Evolutionary conservation across 2,329 filamentous ascomycete species (phyloP).

Genomic region (Volutella citrinella): DNA sequence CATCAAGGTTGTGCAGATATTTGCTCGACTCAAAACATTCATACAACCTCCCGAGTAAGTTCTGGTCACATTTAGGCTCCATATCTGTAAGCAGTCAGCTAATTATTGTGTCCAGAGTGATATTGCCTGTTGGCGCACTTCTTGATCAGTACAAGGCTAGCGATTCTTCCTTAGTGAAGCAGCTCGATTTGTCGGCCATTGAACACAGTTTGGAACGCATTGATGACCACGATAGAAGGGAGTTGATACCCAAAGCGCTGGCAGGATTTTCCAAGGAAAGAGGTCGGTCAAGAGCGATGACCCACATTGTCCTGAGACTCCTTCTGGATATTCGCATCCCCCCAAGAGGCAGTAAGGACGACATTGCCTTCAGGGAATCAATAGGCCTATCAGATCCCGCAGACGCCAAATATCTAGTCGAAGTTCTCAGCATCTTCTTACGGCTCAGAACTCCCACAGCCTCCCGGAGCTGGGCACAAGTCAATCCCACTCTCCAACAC

Average conservation of each 20-base stretch:
- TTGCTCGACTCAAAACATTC: constrained; percentile 52
- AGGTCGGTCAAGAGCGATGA: constrained; percentile 47
- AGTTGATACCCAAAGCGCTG: constrained; percentile 60
- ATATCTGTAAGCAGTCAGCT: background rate
- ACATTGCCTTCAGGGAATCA: constrained; percentile 61
- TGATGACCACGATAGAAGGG: constrained; percentile 59
- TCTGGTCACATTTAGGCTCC: background rate
- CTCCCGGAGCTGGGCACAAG: constrained; percentile 27
- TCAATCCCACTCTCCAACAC: constrained; percentile 32
- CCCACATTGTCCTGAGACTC: constrained; percentile 78
- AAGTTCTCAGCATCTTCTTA: constrained; percentile 75
- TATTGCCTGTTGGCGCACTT: constrained; percentile 80
- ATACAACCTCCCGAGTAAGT: constrained; percentile 50
- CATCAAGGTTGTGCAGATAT: constrained; percentile 47
- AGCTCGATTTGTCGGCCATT: constrained; percentile 86
- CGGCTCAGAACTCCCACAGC: constrained; percentile 32
- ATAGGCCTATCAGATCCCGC: constrained; percentile 63
- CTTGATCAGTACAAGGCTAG: constrained; percentile 85
- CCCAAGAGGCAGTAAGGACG: constrained; percentile 73
- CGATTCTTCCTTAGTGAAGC: constrained; percentile 70
- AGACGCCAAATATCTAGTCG: constrained; percentile 72
- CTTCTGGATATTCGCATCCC: constrained; percentile 71
- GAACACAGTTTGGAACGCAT: constrained; percentile 68
- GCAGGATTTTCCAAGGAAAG: constrained; percentile 30
- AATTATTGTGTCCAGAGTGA: constrained; percentile 51